A percentile compares a stretch with the other conserved stretches of the same genome.
Conservation (phyloP, 2,329 filamentous ascomycete species). For the Trichoderma simmonsii region DNA sequence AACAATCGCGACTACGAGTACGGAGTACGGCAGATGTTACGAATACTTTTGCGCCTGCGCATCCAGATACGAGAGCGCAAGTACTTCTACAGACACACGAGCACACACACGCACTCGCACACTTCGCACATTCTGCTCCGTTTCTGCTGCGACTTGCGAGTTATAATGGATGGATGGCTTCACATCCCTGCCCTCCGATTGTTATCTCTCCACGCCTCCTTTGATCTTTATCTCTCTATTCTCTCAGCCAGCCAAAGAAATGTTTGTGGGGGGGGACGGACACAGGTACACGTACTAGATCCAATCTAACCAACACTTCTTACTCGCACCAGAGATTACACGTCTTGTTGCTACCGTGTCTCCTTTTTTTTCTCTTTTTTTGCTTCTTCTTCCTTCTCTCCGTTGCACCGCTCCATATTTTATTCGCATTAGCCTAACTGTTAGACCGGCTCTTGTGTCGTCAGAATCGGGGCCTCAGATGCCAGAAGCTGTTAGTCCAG, state of each 20-base stretch:
- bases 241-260: neutral
- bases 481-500: neutral
- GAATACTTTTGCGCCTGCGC: neutral
- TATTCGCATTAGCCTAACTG: neutral
- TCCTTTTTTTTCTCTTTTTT: neutral
- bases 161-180: neutral
- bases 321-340: neutral
- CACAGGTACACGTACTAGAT: neutral
- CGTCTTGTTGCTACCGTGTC: neutral
- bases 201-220: neutral
- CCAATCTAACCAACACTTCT: neutral
- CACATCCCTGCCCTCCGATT: neutral
- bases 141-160: neutral
- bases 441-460: neutral
- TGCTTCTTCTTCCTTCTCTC: neutral
- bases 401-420: neutral
- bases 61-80: neutral
- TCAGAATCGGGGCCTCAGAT: neutral
- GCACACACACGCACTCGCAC: neutral
- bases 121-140: neutral
- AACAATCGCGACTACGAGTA: conserved; percentile 17
- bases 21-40: neutral
- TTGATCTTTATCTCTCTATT: neutral
- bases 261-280: neutral
- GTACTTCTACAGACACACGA: neutral